These are phyloP conservation scores for Ogataea kodamae DNA, from an alignment of 805 yeast species.

Conservation along the genomic window DNA sequence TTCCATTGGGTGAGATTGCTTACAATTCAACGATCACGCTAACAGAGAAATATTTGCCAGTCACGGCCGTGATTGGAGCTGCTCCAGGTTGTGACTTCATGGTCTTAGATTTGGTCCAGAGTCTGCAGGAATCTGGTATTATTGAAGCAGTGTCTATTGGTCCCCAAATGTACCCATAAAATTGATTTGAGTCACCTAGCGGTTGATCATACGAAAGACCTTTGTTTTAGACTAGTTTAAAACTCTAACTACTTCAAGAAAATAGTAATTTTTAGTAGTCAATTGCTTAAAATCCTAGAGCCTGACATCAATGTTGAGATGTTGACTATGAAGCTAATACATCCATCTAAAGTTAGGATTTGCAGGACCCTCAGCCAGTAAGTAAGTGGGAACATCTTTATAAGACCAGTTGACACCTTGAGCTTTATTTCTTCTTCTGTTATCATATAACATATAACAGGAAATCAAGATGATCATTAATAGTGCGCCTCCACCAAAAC, in stretches of 20 bases:
- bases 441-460: constrained; percentile 40
- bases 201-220: too few species aligned
- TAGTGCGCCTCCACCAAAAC: constrained; percentile 44
- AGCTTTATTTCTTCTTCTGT: constrained; percentile 37
- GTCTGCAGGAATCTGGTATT: constrained; percentile 8
- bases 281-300: too few species aligned
- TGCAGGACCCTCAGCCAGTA: constrained; percentile 41
- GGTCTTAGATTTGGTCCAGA: constrained; percentile 11
- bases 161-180: constrained; percentile 5
- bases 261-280: too few species aligned
- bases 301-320: too few species aligned
- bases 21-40: constrained; percentile 14
- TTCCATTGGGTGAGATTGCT: constrained; percentile 12
- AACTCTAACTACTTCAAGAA: too few species aligned
- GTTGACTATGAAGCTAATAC: constrained; percentile 10
- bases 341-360: constrained; percentile 32
- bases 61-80: constrained; percentile 13
- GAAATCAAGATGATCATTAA: constrained; percentile 22
- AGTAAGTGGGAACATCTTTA: constrained; percentile 41
- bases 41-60: constrained; percentile 13
- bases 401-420: constrained; percentile 41
- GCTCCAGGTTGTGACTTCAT: constrained; percentile 17
- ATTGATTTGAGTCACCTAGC: too few species aligned
- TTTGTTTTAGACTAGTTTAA: too few species aligned
- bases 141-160: constrained; percentile 7